Base-by-base conservation (phyloP, 257 asterid species). In the Cynanchum wilfordii region DNA sequence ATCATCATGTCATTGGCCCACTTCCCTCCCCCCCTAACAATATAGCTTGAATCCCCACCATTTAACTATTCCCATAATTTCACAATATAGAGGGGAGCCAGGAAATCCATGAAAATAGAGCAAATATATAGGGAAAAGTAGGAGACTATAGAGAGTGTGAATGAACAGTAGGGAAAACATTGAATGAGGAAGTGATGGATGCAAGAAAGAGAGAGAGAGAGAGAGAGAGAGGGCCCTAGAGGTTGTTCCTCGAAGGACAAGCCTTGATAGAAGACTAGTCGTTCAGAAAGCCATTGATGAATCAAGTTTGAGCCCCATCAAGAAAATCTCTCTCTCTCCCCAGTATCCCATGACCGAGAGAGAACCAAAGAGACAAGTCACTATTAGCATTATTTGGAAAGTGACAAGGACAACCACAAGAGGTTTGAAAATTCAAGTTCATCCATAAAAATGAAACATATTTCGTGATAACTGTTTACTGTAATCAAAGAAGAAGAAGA, bases 331-430 rank as follows among this genome's bases (percentile, higher is more conserved):
- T 59, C 78, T 40, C 44, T 6, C 44, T 40, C 44, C 10, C 10
- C 7, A 74, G 22, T 13, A 63, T 45, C 51, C 55, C 56, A 25
- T 60, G 75, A 66, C 73, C 70, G 17, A 22, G 33, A 51, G 55
- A 50, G 57, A 40, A 51, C 19, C 16, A 20, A 50, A 65, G 66
- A 66, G 62, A 52, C 33, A 30, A 30, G 77, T 7, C 67, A 65
- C 45, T 4, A 45, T 62, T 60, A 30, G 24, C 16, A 16, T 15
- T 30, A 16, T 20, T 40, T 66, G 69, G 75, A 78, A 71, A 12
- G 36, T 27, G 84, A 75, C 72, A 81, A 73, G 70, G 36, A 33
- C 36, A 33, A 2, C 38, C 38, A 33, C 38, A 33, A 33, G 38
- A 33, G 38, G 3, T 33, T 33, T 2, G 38, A 0, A 33, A 33